These are phyloP conservation scores for Aspergillus ustus DNA, from an alignment of 2,329 filamentous ascomycete species.

Conservation along the genomic window DNA sequence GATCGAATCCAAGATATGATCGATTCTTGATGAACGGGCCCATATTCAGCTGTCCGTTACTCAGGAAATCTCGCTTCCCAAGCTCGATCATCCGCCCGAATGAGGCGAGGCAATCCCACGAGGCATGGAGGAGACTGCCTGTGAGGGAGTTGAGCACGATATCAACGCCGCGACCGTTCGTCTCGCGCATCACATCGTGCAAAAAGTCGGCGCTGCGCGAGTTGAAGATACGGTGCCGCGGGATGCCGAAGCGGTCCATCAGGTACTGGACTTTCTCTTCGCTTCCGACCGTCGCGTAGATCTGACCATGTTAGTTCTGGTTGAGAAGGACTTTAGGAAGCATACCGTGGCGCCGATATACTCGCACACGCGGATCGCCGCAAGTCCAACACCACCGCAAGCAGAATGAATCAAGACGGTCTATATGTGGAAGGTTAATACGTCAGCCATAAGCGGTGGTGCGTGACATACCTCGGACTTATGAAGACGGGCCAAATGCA, in stretches of 20 bases:
- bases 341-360: slow-evolving; percentile 26
- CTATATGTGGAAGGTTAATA: neutral
- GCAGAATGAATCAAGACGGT: slow-evolving; percentile 36
- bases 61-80: slow-evolving; percentile 33
- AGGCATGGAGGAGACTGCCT: slow-evolving; percentile 33
- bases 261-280: slow-evolving; percentile 30
- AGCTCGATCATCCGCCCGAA: slow-evolving; percentile 37
- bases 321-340: neutral
- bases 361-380: slow-evolving; percentile 23
- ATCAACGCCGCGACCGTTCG: slow-evolving; percentile 29
- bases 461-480: slow-evolving; percentile 22
- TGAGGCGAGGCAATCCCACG: slow-evolving; percentile 37
- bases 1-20: slow-evolving; percentile 29
- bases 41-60: slow-evolving; percentile 29
- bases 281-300: slow-evolving; percentile 32
- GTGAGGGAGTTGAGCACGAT: slow-evolving; percentile 35
- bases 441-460: neutral
- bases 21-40: slow-evolving; percentile 28
- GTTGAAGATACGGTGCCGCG: slow-evolving; percentile 29
- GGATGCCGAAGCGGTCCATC: slow-evolving; percentile 25
- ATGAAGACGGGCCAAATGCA: slow-evolving; percentile 28
- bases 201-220: slow-evolving; percentile 28
- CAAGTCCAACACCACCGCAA: slow-evolving; percentile 35
- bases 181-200: slow-evolving; percentile 22
- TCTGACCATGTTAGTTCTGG: neutral